Base-by-base conservation (phyloP, 2,329 filamentous ascomycete species). In the Cladosporium sp. region DNA sequence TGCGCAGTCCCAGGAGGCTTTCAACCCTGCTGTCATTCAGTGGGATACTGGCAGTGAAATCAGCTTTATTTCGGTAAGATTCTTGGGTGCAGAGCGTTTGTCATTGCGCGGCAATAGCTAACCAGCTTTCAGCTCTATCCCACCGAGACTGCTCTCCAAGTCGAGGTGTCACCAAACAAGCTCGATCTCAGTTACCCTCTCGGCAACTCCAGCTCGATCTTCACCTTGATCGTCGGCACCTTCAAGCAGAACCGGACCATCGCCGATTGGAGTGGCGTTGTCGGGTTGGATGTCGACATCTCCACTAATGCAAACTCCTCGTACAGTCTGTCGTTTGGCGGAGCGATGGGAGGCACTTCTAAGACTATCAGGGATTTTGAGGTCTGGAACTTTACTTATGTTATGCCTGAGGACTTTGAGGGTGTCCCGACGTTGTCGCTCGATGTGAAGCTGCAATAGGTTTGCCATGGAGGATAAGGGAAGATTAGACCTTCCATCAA, bases 11-110 rank as follows among this genome's bases (percentile, higher is more conserved):
- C 81, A 81, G 5, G 79, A 74, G 7, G 81, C 83, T 0, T 89
- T 87, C 74, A 88, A 85, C 66, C 87, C 87, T 0, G 84, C 85
- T 0, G 83, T 89, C 6, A 80, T 86, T 0, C 87, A 89, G 70
- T 89, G 87, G 87, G 73, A 79, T 26, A 64, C 57, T 14, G 66
- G 67, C 28, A 64, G 67, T n/a, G 66, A 65, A 24, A 51, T 69
- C 41, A 71, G 70, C 32, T 69, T 71, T 52, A 65, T 71, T 15
- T 65, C 62, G 32, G 52, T 55, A 34, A 55, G 52, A 2, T 4
- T 6, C 4, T n/a, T 21, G 2, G 10, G 30, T n/a, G 72, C 24
- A 78, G 80, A 32, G 21, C 3, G 15, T 28, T 18, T 54, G 30
- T 10, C 8, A 21, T n/a, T 3, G 8, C 30, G 28, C 28, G 24